Evolutionary conservation across 192 early-diverging fungal species (phyloP).

Genomic region (Entophlyctis helioformis): DNA sequence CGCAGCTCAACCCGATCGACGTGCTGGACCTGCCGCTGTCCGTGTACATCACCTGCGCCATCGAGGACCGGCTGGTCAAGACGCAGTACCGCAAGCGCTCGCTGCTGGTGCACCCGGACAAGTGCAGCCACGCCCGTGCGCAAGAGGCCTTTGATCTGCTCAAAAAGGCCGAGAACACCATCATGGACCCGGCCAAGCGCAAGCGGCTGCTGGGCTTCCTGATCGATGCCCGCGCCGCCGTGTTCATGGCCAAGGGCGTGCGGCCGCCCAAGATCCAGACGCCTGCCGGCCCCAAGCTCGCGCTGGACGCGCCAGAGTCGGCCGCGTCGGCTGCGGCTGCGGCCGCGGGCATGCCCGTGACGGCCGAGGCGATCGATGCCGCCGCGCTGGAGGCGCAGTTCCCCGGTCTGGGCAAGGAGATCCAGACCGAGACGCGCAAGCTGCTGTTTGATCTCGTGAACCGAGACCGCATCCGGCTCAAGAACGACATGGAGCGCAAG

Average conservation of each 20-base stretch:
- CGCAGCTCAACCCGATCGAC: slow-evolving; percentile 32
- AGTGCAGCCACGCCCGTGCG: slow-evolving; percentile 37
- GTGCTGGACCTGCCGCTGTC: slow-evolving; percentile 26
- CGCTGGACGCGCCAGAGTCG: neutral
- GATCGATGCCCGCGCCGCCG: slow-evolving; percentile 23
- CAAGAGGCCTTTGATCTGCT: slow-evolving; percentile 40
- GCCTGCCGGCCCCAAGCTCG: neutral
- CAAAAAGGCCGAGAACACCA: slow-evolving; percentile 35
- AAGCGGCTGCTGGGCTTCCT: slow-evolving; percentile 18
- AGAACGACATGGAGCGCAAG: slow-evolving; percentile 27
- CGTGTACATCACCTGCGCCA: slow-evolving; percentile 8
- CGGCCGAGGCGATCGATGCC: too few species aligned
- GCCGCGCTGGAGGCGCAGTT: neutral
- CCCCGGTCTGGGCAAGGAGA: slow-evolving; percentile 3
- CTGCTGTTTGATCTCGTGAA: slow-evolving; percentile 18
- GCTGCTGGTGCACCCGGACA: slow-evolving; percentile 44
- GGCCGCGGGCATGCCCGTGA: neutral
- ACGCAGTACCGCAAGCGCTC: slow-evolving; percentile 30
- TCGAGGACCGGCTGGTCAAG: slow-evolving; percentile 15
- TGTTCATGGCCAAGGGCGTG: slow-evolving; percentile 13
- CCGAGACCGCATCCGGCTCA: slow-evolving; percentile 21
- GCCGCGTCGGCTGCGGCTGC: too few species aligned
- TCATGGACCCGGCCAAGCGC: slow-evolving; percentile 32
- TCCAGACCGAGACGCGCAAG: slow-evolving; percentile 22
- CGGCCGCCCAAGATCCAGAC: neutral